Evolutionary conservation across 805 yeast genomes (phyloP), one percentile per base, ranked within the genome.

Genomic region (Kluyveromyces starmeri): DNA sequence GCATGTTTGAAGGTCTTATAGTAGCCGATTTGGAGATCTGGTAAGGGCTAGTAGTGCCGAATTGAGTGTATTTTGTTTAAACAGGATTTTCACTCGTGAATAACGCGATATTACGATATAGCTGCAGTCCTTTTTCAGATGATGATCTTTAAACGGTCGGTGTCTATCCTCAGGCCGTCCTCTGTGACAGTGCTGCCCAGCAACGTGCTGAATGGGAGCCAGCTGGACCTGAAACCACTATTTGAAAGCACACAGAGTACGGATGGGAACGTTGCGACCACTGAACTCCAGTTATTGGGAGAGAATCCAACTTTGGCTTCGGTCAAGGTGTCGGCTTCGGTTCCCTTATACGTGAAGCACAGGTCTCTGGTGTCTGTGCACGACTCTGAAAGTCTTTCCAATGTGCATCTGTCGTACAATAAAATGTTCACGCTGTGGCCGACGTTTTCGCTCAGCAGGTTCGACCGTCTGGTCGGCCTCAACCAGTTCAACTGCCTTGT

Each of bases 321-420:
- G 2, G 20, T 47, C 7, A 33, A 41, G 13, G 31, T 50, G 5
- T 48, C 51, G 8, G 38, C 48, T 3, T 36, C 44, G 14, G 34
- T 43, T 9, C 43, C 52, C 7, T 34, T 55, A 10, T 50, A 43
- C 20, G 46, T 55, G 10, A 39, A 51, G 12, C 47, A 49, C 28
- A 52, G 52, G 13, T 53, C 55, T 35, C 19, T 55, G 11, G 44
- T 54, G 2, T 50, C 58, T 4, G 28, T 55, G 4, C 47, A 45
- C 29, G 45, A 46, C 21, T 37, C 35, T 17, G 32, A 30, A 20
- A 20, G 22, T 3, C 20, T 36, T 5, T 22, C 27, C 17, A 27
- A 38, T 17, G 35, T 48, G n/a, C 26, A 44, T 11, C 34, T 49
- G 26, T 37, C 49, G 8, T 44, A 46, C 28, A 48, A 15, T 5